Evolutionary conservation across 352 stramenopile species (phyloP), one percentile per base, ranked within the genome.

Genomic region (Pythium aristosporum): DNA sequence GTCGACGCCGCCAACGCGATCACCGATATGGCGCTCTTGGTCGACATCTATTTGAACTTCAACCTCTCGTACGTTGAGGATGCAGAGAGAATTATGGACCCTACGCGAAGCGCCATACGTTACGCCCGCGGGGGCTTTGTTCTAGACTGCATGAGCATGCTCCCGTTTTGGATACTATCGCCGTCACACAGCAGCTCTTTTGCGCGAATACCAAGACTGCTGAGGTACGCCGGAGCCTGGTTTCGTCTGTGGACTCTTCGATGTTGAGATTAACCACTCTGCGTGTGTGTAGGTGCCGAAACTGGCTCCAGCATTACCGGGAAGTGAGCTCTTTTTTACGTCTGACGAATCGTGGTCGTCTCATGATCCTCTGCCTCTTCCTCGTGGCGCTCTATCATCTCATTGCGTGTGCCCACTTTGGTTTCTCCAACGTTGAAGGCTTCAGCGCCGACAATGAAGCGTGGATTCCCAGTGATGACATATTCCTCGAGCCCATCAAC

Each of bases 301-400:
- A 77, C 34, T 76, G 85, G 15, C 56, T 77, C 37, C 69, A 81
- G 41, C 25, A 63, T 80, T 23, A 86, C 72, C 57, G 80, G 59
- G 44, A 82, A 73, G 41, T 65, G 72, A 9, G 77, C 77, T 18
- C 52, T 87, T 48, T 60, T 9, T 58, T 50, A 9, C 41, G 36
- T 8, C 32, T 51, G 58, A 60, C 53, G 13, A 60, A 60, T 28
- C 53, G 53, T 4, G 53, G 41, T 23, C 53, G 53, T 20, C 23
- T 60, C 1, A 39, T 80, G 23, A 58, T 87, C 5, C 75, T 88
- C 23, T 74, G 77, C 0, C 11, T 76, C 8, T 58, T 76, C 6
- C 61, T 79, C 13, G 73, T 85, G 11, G 71, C 88, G 74, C 67
- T 88, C 28, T 82, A 78, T 48, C 81, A 90, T 20, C 42, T 90